Percentiles rank a stretch among this genome's conserved stretches.
phyloP scores from a whole-genome alignment of 163 green algal genomes.

The Picocystis sp. region DNA sequence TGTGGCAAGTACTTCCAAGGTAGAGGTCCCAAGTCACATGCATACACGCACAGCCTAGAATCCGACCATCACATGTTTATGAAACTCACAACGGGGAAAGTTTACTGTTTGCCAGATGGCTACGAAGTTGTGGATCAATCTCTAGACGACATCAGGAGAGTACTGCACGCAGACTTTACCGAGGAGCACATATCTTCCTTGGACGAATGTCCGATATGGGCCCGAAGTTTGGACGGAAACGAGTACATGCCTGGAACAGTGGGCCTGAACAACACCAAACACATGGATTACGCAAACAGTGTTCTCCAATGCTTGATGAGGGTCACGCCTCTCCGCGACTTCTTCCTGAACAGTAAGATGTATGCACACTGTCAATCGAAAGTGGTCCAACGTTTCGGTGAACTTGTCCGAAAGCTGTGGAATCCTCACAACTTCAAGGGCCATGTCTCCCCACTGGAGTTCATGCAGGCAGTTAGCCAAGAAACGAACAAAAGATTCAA shows the following conservation, averaged over 20 bases:
- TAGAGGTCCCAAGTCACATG: constrained; percentile 66
- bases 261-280: constrained; percentile 93
- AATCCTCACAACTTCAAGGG: constrained; percentile 89
- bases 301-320: constrained; percentile 51
- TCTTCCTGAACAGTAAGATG: constrained; percentile 69
- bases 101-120: constrained; percentile 90
- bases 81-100: constrained; percentile 73
- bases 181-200: constrained; percentile 13
- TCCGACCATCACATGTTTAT: constrained; percentile 92
- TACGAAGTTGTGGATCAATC: constrained; percentile 86
- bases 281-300: constrained; percentile 89
- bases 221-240: constrained; percentile 64
- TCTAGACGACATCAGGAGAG: constrained; percentile 75
- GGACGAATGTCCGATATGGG: constrained; percentile 32
- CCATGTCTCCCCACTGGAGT: constrained; percentile 91
- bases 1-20: constrained; percentile 98
- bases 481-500: constrained; percentile 66
- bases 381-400: constrained; percentile 71
- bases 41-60: constrained; percentile 89
- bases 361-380: constrained; percentile 32
- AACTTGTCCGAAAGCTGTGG: constrained; percentile 91
- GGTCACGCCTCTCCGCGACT: constrained; percentile 39
- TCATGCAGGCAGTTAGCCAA: constrained; percentile 83
- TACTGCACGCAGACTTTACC: constrained; percentile 27
- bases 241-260: constrained; percentile 93